Base-by-base conservation (phyloP, 2,329 filamentous ascomycete species). In the Neocatenulostroma microsporum region DNA sequence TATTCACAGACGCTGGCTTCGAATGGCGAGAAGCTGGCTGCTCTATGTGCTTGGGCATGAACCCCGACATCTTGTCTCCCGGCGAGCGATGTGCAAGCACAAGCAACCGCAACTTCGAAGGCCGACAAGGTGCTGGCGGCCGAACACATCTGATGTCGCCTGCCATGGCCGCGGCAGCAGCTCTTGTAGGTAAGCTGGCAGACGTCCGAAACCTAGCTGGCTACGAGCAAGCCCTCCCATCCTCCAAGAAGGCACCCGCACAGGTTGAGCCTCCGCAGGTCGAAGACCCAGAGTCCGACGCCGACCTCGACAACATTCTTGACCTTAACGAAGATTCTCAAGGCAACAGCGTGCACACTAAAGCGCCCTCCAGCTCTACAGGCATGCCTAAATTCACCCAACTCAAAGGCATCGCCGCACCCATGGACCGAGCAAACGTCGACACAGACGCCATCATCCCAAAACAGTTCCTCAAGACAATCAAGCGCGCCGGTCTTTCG, bases 391-490 rank as follows among this genome's bases (percentile, higher is more conserved):
- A 85, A 58, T 96, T 96, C 66, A 78, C 76, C 17, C 74, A 78
- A 30, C 76, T 93, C 50, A 89, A 83, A 66, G 91, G 89, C 40
- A 81, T 89, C 48, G 86, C 87, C 1, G 91, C 88, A 9, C 85
- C 86, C 2, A 69, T 98, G 63, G 84, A 94, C 45, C 78, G 83
- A 53, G 73, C 82, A 49, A 98, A 98, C 62, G 80, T 95, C 52
- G 91, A 98, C 68, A 98, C 91, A n/a, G 91, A 98, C 56, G 89
- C 89, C 57, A 95, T 96, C 64, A 98, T 98, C 51, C 91, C 91
- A 47, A 98, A 98, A 67, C 91, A 98, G 62, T 98, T 96, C 70
- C 76, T 98, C 47, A 98, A 96, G 72, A 98, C 91, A 26, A 96
- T 96, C 67, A 96, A 96, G 74, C 85, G 91, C 41, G 94, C 89